Base-by-base conservation (phyloP, 225 moss, liverwort and hornwort species). In the Physcomitrium patens region DNA sequence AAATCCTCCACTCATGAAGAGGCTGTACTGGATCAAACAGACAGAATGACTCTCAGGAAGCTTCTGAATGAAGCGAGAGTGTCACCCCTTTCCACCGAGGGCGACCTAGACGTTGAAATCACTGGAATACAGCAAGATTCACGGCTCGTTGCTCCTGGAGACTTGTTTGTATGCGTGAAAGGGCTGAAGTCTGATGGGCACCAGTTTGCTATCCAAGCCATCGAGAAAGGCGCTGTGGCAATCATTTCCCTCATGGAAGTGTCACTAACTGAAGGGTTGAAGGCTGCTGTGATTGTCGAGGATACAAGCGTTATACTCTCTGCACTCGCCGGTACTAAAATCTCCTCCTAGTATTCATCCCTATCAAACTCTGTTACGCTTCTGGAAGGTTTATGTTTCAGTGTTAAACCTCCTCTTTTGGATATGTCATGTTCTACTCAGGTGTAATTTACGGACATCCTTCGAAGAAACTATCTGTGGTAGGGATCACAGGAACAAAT, bases 401-500 rank as follows among this genome's bases (percentile, higher is more conserved):
- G 70, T 47, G 12, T 44, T 47, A 74, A 65, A 60, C 31, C 13
- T 11, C 53, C 50, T 41, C 10, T 50, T 61, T 28, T 50, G 72
- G 62, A 50, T 61, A 12, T 37, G 31, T 8, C 16, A 61, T 41
- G 44, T 10, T 12, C 15, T 14, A 70, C 70, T 73, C 87, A 76
- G 97, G 90, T 48, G 94, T 95, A 22, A 90, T 95, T 69, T 99
- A 95, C 44, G 87, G 91, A 22, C 93, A 93, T 67, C 95, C 97
- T 3, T 99, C 97, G 10, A 86, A 83, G 56, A 89, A 82, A 45
- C 67, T 99, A 10, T 79, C 86, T 16, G 94, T 99, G 13, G 82
- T 99, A 15, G 97, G 97, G 48, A 86, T 99, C 48, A 99, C 97
- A 43, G 97, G 97, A 54, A 99, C 97, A 7, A 99, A 99, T 59